Percentiles rank a stretch among this genome's conserved stretches.
phyloP scores from a whole-genome alignment of 2,329 filamentous ascomycete species.

The Xylariaceae sp. region DNA sequence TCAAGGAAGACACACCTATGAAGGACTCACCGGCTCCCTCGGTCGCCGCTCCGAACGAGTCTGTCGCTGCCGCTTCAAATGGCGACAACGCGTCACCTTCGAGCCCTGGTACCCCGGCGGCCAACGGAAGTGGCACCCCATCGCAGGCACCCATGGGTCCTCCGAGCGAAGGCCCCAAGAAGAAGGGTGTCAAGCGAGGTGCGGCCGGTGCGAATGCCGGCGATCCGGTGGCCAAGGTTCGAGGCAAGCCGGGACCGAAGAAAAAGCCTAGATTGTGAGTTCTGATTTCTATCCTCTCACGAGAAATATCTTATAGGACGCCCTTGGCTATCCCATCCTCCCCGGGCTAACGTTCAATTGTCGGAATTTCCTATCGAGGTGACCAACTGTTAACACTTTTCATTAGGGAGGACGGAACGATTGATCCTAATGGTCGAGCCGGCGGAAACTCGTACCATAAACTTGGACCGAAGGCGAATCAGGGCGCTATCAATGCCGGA shows the following conservation, averaged over 20 bases:
- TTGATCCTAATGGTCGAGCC: conserved; percentile 51
- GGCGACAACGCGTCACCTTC: conserved; percentile 57
- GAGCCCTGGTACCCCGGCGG: conserved; percentile 53
- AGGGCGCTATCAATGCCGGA: conserved; percentile 94
- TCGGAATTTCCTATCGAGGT: too few species aligned
- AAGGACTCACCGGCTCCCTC: conserved; percentile 44
- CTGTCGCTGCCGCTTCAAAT: conserved; percentile 37
- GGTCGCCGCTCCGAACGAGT: conserved; percentile 31
- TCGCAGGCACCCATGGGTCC: conserved; percentile 55
- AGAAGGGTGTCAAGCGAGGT: conserved; percentile 69
- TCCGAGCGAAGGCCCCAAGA: conserved; percentile 60
- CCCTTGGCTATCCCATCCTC: too few species aligned
- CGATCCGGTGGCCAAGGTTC: conserved; percentile 57
- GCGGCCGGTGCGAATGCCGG: conserved; percentile 61
- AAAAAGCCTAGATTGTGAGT: conserved; percentile 93
- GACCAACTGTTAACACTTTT: conserved; percentile 15
- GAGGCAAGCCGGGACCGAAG: conserved; percentile 91
- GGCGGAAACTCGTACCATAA: conserved; percentile 62
- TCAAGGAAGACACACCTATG: conserved; percentile 40
- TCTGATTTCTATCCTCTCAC: conserved; percentile 4
- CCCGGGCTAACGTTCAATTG: too few species aligned
- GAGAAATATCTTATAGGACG: too few species aligned
- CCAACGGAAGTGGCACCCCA: conserved; percentile 45
- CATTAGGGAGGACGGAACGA: conserved; percentile 57
- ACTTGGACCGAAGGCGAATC: conserved; percentile 92